Base-by-base conservation (phyloP, 2,329 filamentous ascomycete genomes). In the Cytospora chrysosperma region DNA sequence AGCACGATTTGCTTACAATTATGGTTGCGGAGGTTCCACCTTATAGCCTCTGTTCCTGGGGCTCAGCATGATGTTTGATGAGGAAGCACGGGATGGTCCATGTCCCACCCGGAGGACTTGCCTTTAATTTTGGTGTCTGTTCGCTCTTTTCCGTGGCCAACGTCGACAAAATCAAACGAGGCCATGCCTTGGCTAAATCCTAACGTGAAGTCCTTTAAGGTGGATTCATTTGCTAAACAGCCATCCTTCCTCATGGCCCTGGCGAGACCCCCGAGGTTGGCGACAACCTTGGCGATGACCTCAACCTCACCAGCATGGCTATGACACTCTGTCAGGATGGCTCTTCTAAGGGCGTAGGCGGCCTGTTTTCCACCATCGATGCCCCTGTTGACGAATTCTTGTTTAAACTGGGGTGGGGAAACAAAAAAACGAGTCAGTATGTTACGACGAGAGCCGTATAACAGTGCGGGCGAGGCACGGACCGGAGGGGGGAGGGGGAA, bases 131-230 rank as follows among this genome's bases (percentile, higher is more conserved):
- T 88, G 54, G 79, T 80, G 70, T 86, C 83, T 9, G 82, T 81
- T 56, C 82, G 77, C 69, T 87, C 84, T 71, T 86, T 86, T 52
- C 81, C 81, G 68, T 80, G 75, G 37, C 86, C 85, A 59, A 88
- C 81, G 69, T 89, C 85, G 63, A 88, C 76, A 75, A 88, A 88
- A 72, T 88, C 85, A 75, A 88, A 87, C 13, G 80, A 81, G 12
- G 83, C 78, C 67, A 81, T 81, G 64, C 78, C 81, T 72, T 86
- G 84, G 56, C 82, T 86, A 75, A 88, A 89, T 43, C 83, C 87
- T 64, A 79, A 70, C 28, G 80, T 79, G 74, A 88, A 89, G 56
- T 88, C 80, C 63, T 77, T 80, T 27, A 88, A 73, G 49, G 79
- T 76, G n/a, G 71, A 71, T 40, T 78, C 73, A 63, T 71, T 78